Conservation (phyloP, 2,329 filamentous ascomycete species). For the Sarocladium strictum region DNA sequence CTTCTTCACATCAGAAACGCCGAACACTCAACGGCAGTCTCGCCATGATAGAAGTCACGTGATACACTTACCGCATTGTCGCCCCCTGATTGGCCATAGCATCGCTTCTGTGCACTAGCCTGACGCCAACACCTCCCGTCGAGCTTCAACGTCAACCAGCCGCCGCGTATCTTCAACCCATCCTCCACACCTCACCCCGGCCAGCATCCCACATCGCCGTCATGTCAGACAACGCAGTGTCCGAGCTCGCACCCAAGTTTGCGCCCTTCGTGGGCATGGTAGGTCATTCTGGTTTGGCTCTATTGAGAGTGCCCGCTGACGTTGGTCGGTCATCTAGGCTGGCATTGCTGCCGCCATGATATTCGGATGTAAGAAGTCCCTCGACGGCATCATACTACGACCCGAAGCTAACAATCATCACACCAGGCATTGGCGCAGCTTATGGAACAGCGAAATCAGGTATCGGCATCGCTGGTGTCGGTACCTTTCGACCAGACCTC, state of each 20-base stretch:
- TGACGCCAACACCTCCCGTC: conserved; percentile 3
- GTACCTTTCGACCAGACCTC: conserved; percentile 76
- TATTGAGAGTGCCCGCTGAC: neutral
- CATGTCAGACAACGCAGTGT: conserved; percentile 38
- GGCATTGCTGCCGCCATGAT: conserved; percentile 79
- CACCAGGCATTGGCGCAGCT: conserved; percentile 61
- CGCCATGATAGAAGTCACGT: neutral
- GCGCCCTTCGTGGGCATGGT: conserved; percentile 88
- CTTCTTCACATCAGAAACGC: no score
- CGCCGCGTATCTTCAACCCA: neutral
- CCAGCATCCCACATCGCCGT: conserved; percentile 17
- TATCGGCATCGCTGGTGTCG: conserved; percentile 80
- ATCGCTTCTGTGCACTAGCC: neutral
- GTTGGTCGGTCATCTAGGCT: conserved; percentile 43
- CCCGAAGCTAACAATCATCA: conserved; percentile 12
- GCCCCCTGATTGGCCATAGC: neutral
- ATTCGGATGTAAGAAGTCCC: conserved; percentile 62
- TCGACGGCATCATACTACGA: conserved; percentile 11
- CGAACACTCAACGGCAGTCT: neutral
- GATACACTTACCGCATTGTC: neutral
- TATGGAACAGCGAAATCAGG: conserved; percentile 86
- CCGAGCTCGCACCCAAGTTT: conserved; percentile 67
- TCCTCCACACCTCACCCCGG: conserved; percentile 11
- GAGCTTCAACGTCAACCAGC: conserved; percentile 6
- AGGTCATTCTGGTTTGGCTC: conserved; percentile 28